phyloP scores from a whole-genome alignment of 2,329 filamentous ascomycete species.

The Aspergillus persii region DNA sequence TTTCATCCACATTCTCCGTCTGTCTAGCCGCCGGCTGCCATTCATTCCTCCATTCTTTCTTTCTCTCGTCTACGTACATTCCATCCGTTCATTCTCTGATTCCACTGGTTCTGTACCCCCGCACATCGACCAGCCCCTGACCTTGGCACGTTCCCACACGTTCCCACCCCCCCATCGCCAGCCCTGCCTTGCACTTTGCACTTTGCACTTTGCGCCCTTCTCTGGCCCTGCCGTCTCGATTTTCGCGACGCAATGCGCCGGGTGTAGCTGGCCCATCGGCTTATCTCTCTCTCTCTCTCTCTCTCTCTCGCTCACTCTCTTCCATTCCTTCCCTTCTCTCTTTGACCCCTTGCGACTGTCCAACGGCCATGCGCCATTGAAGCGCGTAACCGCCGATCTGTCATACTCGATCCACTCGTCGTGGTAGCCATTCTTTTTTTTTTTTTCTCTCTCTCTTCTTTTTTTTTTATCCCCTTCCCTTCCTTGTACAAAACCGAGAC shows the following conservation, averaged over 20 bases:
- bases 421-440: neutral
- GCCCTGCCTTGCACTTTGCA: neutral
- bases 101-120: neutral
- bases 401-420: slow-evolving; percentile 1
- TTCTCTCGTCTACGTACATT: neutral
- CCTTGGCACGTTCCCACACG: neutral
- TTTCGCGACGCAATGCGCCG: slow-evolving; percentile 5
- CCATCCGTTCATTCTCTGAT: neutral
- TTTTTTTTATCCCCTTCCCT: slow-evolving; percentile 1
- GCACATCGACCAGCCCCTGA: neutral
- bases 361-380: slow-evolving; percentile 18
- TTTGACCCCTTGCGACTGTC: slow-evolving; percentile 1
- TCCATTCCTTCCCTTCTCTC: neutral
- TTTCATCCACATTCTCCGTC: neutral
- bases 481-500: slow-evolving; percentile 4
- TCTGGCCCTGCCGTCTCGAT: neutral
- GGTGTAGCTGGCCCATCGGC: slow-evolving; percentile 12
- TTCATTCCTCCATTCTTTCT: slow-evolving; percentile 5
- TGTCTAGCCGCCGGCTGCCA: neutral
- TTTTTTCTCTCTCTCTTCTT: slow-evolving; percentile 14
- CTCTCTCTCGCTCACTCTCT: neutral
- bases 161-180: neutral
- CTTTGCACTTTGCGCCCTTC: neutral
- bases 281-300: neutral
- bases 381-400: slow-evolving; percentile 13